Evolutionary conservation across 768 basidiomycete species (phyloP).

Genomic region (Favolaschia claudopus): DNA sequence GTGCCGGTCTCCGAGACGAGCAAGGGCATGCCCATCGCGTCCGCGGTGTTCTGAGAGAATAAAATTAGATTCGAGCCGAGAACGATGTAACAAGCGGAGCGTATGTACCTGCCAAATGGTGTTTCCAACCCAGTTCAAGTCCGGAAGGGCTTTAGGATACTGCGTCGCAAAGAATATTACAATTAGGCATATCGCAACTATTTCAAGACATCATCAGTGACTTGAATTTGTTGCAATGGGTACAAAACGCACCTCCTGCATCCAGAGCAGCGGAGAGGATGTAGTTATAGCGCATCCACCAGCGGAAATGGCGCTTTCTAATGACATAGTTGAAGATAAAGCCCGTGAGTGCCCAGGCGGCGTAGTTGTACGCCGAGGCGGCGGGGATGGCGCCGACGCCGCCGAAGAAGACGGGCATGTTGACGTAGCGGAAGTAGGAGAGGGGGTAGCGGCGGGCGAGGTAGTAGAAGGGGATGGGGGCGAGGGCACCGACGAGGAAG

Average conservation of each 20-base stretch:
- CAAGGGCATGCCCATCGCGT: constrained; percentile 66
- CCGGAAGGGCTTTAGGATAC: constrained; percentile 64
- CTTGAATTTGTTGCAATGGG: too few species aligned
- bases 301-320: constrained; percentile 73
- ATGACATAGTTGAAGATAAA: constrained; percentile 90
- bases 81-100: not conserved
- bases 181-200: constrained; percentile 60
- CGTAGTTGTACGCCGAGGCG: constrained; percentile 87
- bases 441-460: constrained; percentile 82
- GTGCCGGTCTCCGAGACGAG: constrained; percentile 53
- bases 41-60: constrained; percentile 61
- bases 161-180: constrained; percentile 70
- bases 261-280: constrained; percentile 80
- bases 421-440: constrained; percentile 84
- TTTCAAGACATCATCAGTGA: too few species aligned
- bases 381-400: constrained; percentile 81
- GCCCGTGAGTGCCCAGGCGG: constrained; percentile 78
- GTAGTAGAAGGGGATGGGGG: constrained; percentile 84
- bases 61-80: not conserved
- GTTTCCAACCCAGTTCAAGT: constrained; percentile 84
- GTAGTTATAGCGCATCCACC: constrained; percentile 94
- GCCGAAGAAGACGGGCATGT: constrained; percentile 84
- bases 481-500: constrained; percentile 76
- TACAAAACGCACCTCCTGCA: too few species aligned
- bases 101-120: constrained; percentile 67